Base-by-base conservation (phyloP, 2,329 filamentous ascomycete species). In the Neofusicoccum sp. region DNA sequence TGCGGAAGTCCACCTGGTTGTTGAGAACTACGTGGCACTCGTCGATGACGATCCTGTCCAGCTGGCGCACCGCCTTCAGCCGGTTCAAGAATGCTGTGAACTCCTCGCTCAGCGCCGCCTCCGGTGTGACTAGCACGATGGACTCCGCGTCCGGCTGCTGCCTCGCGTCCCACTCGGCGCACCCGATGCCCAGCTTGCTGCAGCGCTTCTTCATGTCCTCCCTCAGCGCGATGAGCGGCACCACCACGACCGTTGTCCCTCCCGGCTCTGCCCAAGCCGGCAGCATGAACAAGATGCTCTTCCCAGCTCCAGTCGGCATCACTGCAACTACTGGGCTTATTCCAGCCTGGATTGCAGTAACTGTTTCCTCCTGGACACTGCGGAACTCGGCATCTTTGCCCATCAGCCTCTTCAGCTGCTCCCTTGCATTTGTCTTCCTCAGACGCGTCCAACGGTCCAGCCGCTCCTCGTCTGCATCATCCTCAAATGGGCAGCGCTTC, bases 271-370 rank as follows among this genome's bases (percentile, higher is more conserved):
- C 56, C 61, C 44, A 68, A n/a, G 64, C 67, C 50, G 65, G 70
- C 62, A 72, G 65, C 63, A 72, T 72, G 45, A 73, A 73, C 37
- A 71, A 64, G 28, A 73, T 48, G 49, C 69, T 71, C 66, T 72
- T 72, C 4, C 71, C 66, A 16, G 64, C 68, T 31, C 71, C 65
- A 6, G 62, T 73, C 12, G 49, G 67, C 54, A 73, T 70, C 29
- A 72, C 63, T 11, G 58, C 64, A 11, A 70, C 62, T 9, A 70
- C 64, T 8, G 52, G 64, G 63, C 67, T 70, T 54, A 65, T 14
- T 3, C 65, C 63, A 11, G 60, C 61, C 47, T 68, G 64, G 54
- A 73, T 71, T 12, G 62, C 65, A 11, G 67, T 45, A 9, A 71
- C 62, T 5, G 65, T 68, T 60, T 64, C 31, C 62, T 69, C 61